Evolutionary conservation across 1,139 yeast genomes (phyloP), one percentile per base, ranked within the genome.

Genomic region (Ogataea hybrid): DNA sequence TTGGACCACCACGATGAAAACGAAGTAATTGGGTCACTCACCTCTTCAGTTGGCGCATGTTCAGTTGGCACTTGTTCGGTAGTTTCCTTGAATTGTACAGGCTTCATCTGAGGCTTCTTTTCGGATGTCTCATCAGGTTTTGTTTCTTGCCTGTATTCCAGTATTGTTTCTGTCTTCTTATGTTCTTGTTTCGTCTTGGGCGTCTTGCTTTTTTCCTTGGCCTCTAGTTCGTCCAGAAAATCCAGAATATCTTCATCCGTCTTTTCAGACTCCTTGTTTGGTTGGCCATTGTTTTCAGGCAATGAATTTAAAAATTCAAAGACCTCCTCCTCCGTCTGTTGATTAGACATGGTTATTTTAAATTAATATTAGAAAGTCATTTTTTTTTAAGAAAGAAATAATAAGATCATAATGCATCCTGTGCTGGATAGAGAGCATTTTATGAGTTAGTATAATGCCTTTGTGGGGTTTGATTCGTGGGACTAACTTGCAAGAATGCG

Each of bases 301-400:
- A 92, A 72, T 2, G 96, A 85, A 59, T 90, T 94, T 56, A 92
- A 75, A 62, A 92, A 85, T 54, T 90, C 95, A 52, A 90, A 69
- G 9, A 92, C 96, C 57, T 90, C 95, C 18, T 81, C 78, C 48
- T 76, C 79, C 7, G 66, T 61, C 1, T 67, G 36, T 15, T 49
- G 43, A 45, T 52, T 56, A 6, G 49, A 42, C 48, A 46, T 44
- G 15, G 15, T 37, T 17, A 17, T 14, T 14, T 14, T 14, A 14
- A 14, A 14, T 14, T 14, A 14, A 14, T 14, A 14, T 14, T 14
- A 14, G 14, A 14, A 14, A 27, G 29, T 35, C 31, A 38, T 21
- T 29, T 38, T 28, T 32, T n/a, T n/a, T 11, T 21, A 14, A 28
- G 25, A 22, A 28, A 39, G 29, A 38, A 32, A 32, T 27, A 14